Base-by-base conservation (phyloP, 108 stramenopile species). In the Nitzschia putrida region DNA sequence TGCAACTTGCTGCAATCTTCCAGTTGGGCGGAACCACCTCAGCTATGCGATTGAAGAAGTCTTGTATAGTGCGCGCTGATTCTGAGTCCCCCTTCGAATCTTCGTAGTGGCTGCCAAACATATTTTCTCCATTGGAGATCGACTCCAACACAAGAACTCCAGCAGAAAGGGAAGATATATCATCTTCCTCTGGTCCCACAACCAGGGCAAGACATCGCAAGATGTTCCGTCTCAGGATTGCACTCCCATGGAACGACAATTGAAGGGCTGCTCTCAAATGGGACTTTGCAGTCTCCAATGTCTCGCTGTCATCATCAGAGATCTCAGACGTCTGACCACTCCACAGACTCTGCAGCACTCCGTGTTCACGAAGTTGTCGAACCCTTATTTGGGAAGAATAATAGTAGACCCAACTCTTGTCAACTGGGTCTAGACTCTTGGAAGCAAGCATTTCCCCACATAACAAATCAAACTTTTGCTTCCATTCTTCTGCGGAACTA, bases 191-290 rank as follows among this genome's bases (percentile, higher is more conserved):
- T 16, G 79, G 79, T 34, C 91, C 91, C 22, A 76, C 63, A 1
- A 79, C 85, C 13, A 92, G 68, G 23, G 88, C 88, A 52, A 89
- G 77, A 34, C 76, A 81, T 58, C 91, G 77, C 55, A 89, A 57
- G n/a, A 89, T 53, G 26, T 80, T 78, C 37, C 87, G 78, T 10
- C 76, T 68, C 10, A 88, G 59, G 43, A 78, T 54, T 23, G 80
- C 73, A 49, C 83, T 77, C 10, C 66, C 71, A 49, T 66, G 37
- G 24, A 44, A 50, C 37, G 14, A 21, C 12, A 77, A 42, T 23
- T 53, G 12, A 11, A 59, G 41, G 71, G 66, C 55, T 3, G 24
- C 57, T 8, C 37, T 49, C 2, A 73, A 22, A 26, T 68, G 63
- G 39, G 64, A 18, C 53, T 76, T 64, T 8, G 85, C 83, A 10